A percentile compares a stretch with the other conserved stretches of the same genome.
Conservation (phyloP, 2,329 filamentous ascomycete species). For the Xylariaceae sp. region DNA sequence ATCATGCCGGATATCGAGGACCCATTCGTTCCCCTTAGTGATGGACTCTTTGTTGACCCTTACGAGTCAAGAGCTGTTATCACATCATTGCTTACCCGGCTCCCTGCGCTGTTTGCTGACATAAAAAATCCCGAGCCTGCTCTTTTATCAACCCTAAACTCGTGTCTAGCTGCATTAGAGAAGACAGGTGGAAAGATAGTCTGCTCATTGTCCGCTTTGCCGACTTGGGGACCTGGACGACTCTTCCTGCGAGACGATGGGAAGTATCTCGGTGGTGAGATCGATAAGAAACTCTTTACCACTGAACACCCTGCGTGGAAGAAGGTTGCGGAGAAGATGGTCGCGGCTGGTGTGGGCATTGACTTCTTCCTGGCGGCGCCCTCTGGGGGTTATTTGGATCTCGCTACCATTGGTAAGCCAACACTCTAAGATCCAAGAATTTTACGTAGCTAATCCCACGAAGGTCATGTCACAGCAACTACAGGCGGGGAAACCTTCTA, state of each 20-base stretch:
- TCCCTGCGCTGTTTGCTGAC: slow-evolving; percentile 81
- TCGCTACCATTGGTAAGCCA: slow-evolving; percentile 79
- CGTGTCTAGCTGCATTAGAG: slow-evolving; percentile 77
- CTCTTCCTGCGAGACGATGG: slow-evolving; percentile 84
- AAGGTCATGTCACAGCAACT: slow-evolving; percentile 78
- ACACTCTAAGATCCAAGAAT: not conserved
- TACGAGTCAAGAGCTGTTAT: slow-evolving; percentile 82
- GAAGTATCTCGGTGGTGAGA: slow-evolving; percentile 79
- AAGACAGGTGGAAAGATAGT: slow-evolving; percentile 89
- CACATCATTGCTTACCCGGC: slow-evolving; percentile 73
- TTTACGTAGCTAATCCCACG: slow-evolving; percentile 13
- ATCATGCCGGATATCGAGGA: slow-evolving; percentile 98
- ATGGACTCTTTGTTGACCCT: slow-evolving; percentile 92
- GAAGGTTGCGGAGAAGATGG: slow-evolving; percentile 83
- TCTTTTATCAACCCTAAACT: slow-evolving; percentile 76
- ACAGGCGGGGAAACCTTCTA: slow-evolving; percentile 97
- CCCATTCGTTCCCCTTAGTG: slow-evolving; percentile 86
- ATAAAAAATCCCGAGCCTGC: slow-evolving; percentile 91
- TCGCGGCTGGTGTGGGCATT: slow-evolving; percentile 77
- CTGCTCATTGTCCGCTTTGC: slow-evolving; percentile 80
- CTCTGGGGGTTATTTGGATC: slow-evolving; percentile 84
- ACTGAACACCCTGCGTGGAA: slow-evolving; percentile 88
- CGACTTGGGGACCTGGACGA: slow-evolving; percentile 85
- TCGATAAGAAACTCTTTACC: slow-evolving; percentile 85
- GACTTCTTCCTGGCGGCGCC: slow-evolving; percentile 95